Evolutionary conservation across 768 basidiomycete genomes (phyloP).

Genomic region (Infundibulicybe gibba): DNA sequence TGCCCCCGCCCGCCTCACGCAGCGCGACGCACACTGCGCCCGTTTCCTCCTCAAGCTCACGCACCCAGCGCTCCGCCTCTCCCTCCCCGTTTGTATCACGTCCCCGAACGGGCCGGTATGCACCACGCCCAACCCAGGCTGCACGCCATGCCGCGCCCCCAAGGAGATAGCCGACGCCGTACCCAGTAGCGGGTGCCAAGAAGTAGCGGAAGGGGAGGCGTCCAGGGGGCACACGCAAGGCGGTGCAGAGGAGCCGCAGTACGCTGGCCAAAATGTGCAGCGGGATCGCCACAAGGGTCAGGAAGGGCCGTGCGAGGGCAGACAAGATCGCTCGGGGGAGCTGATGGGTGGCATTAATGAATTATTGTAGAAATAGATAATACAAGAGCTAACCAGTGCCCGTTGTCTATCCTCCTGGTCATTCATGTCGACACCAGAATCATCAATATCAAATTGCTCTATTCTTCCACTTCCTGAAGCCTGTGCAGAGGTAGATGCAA

Average conservation of each 20-base stretch:
- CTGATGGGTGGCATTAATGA: slow-evolving; percentile 8
- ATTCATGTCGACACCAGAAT: slow-evolving; percentile 22
- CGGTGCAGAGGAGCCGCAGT: slow-evolving; percentile 61
- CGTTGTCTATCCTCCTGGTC: slow-evolving; percentile 22
- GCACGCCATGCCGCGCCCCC: too few species aligned
- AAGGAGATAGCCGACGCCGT: too few species aligned
- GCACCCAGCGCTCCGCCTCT: slow-evolving; percentile 73
- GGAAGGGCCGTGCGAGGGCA: slow-evolving; percentile 29
- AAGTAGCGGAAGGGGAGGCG: slow-evolving; percentile 37
- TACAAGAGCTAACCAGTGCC: slow-evolving; percentile 7
- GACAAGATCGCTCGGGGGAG: slow-evolving; percentile 13
- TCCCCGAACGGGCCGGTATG: slow-evolving; percentile 36
- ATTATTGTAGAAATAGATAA: slow-evolving; percentile 12
- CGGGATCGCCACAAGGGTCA: slow-evolving; percentile 54
- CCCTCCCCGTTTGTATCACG: slow-evolving; percentile 32
- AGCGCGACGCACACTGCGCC: slow-evolving; percentile 63
- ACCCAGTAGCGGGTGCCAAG: too few species aligned
- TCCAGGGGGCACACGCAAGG: slow-evolving; percentile 68
- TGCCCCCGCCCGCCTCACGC: slow-evolving; percentile 26
- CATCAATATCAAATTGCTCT: slow-evolving; percentile 49
- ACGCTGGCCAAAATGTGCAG: slow-evolving; percentile 55
- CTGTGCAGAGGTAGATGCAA: background rate
- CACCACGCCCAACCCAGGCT: slow-evolving; percentile 30
- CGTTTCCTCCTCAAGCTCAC: slow-evolving; percentile 81
- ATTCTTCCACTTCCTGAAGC: slow-evolving; percentile 6